These are phyloP conservation scores for Penicillium thymicola DNA, from an alignment of 2,329 filamentous ascomycete species.

Conservation along the genomic window DNA sequence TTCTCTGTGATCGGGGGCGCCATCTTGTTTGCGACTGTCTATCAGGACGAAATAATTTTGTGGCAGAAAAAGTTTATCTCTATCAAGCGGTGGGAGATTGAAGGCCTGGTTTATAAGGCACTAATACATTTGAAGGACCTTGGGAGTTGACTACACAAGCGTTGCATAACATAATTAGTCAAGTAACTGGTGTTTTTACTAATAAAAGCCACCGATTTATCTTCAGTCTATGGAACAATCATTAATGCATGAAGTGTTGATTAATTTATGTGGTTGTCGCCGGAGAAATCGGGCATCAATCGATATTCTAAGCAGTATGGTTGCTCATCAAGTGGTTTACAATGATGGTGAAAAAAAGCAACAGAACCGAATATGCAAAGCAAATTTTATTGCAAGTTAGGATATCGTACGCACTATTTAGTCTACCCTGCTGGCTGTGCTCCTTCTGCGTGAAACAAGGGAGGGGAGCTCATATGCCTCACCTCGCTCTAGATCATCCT, in stretches of 20 bases:
- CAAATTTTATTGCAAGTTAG: not conserved
- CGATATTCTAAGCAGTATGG: not conserved
- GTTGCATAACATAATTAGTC: not conserved
- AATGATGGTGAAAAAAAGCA: no score
- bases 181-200: not conserved
- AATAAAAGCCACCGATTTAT: no score
- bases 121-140: not conserved
- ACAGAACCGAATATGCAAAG: no score
- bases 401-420: not conserved
- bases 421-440: conserved; percentile 24
- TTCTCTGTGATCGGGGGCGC: conserved; percentile 25
- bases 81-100: conserved; percentile 22
- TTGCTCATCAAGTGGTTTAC: not conserved
- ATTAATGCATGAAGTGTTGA: not conserved
- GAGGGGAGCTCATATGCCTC: conserved; percentile 39
- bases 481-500: conserved; percentile 40
- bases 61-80: conserved; percentile 34
- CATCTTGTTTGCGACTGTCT: conserved; percentile 28
- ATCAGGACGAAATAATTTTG: conserved; percentile 27
- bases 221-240: not conserved
- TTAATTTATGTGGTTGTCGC: not conserved
- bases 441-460: conserved; percentile 29
- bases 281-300: not conserved
- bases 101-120: conserved; percentile 7
- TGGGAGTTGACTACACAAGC: not conserved